Conservation (phyloP, 257 asterid genomes). For the Orobanche coerulescens region DNA sequence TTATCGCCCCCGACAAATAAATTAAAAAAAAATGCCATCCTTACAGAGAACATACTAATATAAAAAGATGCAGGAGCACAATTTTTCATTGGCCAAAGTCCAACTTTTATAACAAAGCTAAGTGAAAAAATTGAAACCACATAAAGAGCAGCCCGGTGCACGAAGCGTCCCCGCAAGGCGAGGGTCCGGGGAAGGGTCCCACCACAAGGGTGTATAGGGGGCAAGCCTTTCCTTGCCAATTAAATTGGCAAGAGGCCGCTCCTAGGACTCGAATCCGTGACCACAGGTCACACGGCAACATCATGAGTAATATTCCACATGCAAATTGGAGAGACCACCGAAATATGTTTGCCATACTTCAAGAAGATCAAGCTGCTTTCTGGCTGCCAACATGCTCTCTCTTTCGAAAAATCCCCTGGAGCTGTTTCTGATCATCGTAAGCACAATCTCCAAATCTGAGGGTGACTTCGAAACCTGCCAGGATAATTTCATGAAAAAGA, state of each 20-base stretch:
- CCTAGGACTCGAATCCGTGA: no score
- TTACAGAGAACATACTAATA: neutral
- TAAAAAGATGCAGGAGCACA: slow-evolving; percentile 1
- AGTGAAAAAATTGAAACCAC: slow-evolving; percentile 16
- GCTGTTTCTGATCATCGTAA: slow-evolving; percentile 72
- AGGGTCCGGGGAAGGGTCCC: no score
- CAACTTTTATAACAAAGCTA: slow-evolving; percentile 8
- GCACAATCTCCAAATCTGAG: slow-evolving; percentile 82
- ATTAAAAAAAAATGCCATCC: neutral
- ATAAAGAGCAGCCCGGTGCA: no score
- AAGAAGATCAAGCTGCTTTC: slow-evolving; percentile 76
- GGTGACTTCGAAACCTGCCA: slow-evolving; percentile 84
- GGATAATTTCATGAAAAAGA: slow-evolving; percentile 7
- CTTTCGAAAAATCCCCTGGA: slow-evolving; percentile 66
- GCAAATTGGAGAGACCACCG: slow-evolving; percentile 13
- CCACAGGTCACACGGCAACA: no score
- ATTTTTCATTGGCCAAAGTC: slow-evolving; percentile 15
- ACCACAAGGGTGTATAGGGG: no score
- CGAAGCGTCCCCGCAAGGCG: no score
- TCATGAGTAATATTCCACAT: slow-evolving; percentile 5
- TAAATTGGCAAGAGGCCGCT: no score
- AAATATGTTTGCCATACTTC: slow-evolving; percentile 50
- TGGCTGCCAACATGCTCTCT: slow-evolving; percentile 57
- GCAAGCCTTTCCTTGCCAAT: no score
- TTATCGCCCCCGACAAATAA: neutral